phyloP scores from a whole-genome alignment of 2,329 filamentous ascomycete species.

The Neofusicoccum parvum region DNA sequence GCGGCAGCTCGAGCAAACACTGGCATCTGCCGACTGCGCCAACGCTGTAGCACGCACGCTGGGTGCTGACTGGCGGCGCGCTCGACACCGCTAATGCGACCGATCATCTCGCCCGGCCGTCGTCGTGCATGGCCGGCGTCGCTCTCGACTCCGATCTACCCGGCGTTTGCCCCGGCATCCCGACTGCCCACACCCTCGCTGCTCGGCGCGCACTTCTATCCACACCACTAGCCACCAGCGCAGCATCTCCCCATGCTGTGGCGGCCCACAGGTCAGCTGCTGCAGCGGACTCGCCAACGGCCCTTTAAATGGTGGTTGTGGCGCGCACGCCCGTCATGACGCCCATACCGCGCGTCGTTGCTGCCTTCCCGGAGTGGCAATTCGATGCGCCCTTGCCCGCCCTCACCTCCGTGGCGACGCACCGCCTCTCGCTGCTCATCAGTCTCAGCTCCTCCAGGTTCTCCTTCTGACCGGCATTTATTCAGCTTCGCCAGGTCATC shows the following conservation, averaged over 20 bases:
- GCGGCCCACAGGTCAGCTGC: not conserved
- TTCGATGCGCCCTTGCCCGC: not conserved
- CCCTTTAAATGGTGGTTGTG: not conserved
- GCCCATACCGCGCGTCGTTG: not conserved
- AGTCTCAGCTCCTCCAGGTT: not conserved
- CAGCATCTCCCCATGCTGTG: not conserved
- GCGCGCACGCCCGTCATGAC: not conserved
- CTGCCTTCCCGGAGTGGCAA: slow-evolving; percentile 1
- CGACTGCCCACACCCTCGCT: not conserved
- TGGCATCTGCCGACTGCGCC: no score
- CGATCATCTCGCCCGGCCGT: not conserved
- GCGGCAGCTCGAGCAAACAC: no score
- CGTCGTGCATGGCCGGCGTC: no score
- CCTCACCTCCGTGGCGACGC: not conserved
- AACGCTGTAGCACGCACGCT: not conserved
- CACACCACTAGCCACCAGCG: not conserved
- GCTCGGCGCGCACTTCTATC: not conserved
- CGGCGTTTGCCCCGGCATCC: not conserved
- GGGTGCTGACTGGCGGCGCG: not conserved
- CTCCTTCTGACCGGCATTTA: not conserved
- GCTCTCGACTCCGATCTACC: not conserved
- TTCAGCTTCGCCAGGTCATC: not conserved
- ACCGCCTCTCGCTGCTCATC: not conserved
- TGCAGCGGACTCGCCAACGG: not conserved
- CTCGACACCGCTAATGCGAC: not conserved